phyloP scores from a whole-genome alignment of 805 yeast species.

The Ascoidea tarda region DNA sequence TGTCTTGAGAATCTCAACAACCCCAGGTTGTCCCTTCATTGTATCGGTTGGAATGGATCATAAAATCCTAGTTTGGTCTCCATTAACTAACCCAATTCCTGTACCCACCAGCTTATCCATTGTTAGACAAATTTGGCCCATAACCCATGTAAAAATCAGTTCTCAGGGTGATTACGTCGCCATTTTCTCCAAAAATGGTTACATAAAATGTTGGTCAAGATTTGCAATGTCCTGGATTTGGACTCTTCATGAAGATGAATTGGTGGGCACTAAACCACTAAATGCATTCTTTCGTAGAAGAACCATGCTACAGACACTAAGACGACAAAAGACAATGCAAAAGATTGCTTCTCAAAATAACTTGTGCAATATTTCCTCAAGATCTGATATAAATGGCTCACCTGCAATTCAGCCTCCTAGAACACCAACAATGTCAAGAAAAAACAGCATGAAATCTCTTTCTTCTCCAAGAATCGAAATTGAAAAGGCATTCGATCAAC shows the following conservation, averaged over 20 bases:
- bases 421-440: constrained; percentile 16
- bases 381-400: background rate
- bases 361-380: background rate
- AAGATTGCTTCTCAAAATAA: background rate
- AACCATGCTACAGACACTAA: constrained; percentile 26
- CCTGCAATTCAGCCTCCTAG: constrained; percentile 6
- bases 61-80: constrained; percentile 61
- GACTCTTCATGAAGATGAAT: constrained; percentile 27
- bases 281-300: constrained; percentile 48
- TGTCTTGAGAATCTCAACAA: constrained; percentile 43
- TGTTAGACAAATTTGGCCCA: constrained; percentile 41
- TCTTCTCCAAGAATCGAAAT: constrained; percentile 14
- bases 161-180: constrained; percentile 45
- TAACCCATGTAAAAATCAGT: constrained; percentile 40
- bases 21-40: constrained; percentile 44
- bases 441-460: constrained; percentile 17
- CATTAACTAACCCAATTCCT: constrained; percentile 33
- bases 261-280: constrained; percentile 25
- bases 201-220: constrained; percentile 49
- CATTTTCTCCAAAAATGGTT: constrained; percentile 35
- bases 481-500: constrained; percentile 12
- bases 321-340: constrained; percentile 13
- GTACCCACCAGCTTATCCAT: constrained; percentile 29
- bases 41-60: constrained; percentile 67
- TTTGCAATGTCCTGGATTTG: constrained; percentile 40